These are phyloP conservation scores for Neopestalotiopsis rosae DNA, from an alignment of 2,329 filamentous ascomycete genomes.

Conservation along the genomic window DNA sequence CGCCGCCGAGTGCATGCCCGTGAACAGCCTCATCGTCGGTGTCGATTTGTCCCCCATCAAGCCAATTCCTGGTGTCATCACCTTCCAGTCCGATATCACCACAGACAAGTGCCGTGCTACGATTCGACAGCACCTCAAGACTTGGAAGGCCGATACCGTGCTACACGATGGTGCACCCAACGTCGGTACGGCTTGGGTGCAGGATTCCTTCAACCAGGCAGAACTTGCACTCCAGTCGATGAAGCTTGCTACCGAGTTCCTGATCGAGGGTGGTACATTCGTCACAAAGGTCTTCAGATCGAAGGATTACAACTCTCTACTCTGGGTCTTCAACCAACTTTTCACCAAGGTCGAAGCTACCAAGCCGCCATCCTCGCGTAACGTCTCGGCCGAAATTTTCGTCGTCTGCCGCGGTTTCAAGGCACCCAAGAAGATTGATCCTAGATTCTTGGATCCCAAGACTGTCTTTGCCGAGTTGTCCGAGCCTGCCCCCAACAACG, in stretches of 20 bases:
- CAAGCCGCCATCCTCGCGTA: conserved; percentile 93
- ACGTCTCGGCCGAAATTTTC: conserved; percentile 98
- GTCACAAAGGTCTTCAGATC: conserved; percentile 98
- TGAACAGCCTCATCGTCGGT: conserved; percentile 87
- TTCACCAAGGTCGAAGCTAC: conserved; percentile 96
- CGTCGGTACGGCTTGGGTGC: conserved; percentile 96
- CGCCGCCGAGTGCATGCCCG: conserved; percentile 92
- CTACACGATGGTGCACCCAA: conserved; percentile 97
- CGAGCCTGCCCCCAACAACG: conserved; percentile 87
- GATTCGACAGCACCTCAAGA: conserved; percentile 88
- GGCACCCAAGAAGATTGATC: conserved; percentile 91
- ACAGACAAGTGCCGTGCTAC: conserved; percentile 94
- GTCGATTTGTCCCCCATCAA: conserved; percentile 97
- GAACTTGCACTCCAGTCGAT: conserved; percentile 89
- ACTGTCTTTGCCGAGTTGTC: conserved; percentile 93
- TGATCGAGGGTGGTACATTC: conserved; percentile 87
- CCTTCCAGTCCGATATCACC: conserved; percentile 97
- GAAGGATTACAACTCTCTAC: conserved; percentile 93
- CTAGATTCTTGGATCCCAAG: conserved; percentile 86
- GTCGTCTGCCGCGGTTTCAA: conserved; percentile 96
- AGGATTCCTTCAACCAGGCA: conserved; percentile 97
- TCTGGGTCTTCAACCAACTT: conserved; percentile 98
- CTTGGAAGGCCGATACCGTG: conserved; percentile 94
- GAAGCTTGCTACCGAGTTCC: conserved; percentile 93
- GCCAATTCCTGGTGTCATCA: conserved; percentile 89